Base-by-base conservation (phyloP, 73 alveolate species). In the Paraurostyla sp. region DNA sequence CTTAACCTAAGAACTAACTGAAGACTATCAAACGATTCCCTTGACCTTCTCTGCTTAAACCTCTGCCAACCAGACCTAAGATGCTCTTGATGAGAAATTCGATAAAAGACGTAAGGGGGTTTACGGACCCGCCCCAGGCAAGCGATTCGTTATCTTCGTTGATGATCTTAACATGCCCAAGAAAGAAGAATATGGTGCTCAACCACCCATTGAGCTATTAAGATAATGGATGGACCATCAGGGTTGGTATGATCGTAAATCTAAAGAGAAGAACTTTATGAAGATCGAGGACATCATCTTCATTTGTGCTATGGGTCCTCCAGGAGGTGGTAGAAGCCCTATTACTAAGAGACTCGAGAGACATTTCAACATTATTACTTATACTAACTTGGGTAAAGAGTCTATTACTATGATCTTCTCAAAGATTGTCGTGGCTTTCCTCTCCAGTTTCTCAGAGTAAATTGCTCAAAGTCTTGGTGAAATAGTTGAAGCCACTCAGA, bases 271-370 rank as follows among this genome's bases (percentile, higher is more conserved):
- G 82, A 59, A 69, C 71, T 96, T 98, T 89, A 98, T 96, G 95
- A 96, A 94, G 51, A 97, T 98, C 63, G 99, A 94, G 85, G 99
- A 98, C 89, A 94, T 98, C 40, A 96, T 97, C 51, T 88, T 96
- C 42, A 88, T 97, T 68, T 93, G 99, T n/a, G 99, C 99, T 60
- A 99, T 99, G 99, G 99, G 99, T 48, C 99, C 99, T 0, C 99
- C 99, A 63, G 99, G 99, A 7, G 99, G 99, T 43, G 99, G 99
- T 58, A 98, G 99, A 96, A 91, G 97, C 33, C 95, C 92, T 57
- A 97, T 99, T 80, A 96, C 99, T 33, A 97, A 97, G 54, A 95
- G 99, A 91, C 92, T 97, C 87, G 96, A 96, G 90, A 95, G 99
- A 91, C 99, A 98, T 78, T 97, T 97, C 87, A 98, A 98, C 84